Evolutionary conservation across 2,329 filamentous ascomycete genomes (phyloP).

Genomic region (Aspergillus aculeatinus): DNA sequence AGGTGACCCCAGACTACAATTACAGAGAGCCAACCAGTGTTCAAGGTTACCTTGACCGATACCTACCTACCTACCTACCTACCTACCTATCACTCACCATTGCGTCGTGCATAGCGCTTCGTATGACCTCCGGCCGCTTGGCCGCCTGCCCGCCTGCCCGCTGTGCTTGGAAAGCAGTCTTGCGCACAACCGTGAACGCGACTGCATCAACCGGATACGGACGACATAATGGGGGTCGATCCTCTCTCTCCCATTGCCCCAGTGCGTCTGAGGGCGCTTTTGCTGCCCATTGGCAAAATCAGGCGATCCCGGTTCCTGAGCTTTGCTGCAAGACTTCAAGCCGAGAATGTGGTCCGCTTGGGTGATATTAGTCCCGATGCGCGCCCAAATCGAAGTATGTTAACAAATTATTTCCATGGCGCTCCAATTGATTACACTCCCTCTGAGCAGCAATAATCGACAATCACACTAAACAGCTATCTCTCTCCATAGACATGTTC

Average conservation of each 20-base stretch:
- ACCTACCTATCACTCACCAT: background rate
- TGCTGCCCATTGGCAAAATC: conserved; percentile 84
- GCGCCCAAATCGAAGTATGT: conserved; percentile 79
- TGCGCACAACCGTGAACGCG: conserved; percentile 25
- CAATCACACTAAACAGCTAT: conserved; percentile 21
- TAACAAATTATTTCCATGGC: background rate
- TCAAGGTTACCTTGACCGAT: background rate
- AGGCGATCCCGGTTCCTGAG: conserved; percentile 74
- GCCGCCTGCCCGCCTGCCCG: conserved; percentile 7
- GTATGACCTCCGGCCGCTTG: conserved; percentile 26
- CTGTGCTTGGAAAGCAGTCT: conserved; percentile 35
- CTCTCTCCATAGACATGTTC: conserved; percentile 71
- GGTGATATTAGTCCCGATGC: conserved; percentile 83
- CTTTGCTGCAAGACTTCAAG: conserved; percentile 75
- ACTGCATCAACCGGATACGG: conserved; percentile 34
- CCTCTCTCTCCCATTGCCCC: conserved; percentile 87
- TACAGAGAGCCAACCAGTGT: background rate
- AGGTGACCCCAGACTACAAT: background rate
- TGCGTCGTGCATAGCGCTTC: conserved; percentile 8
- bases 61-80: background rate
- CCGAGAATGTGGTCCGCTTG: conserved; percentile 77
- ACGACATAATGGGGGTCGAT: conserved; percentile 78
- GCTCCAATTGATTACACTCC: background rate
- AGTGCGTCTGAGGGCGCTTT: conserved; percentile 82
- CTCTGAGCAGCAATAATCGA: background rate